These are phyloP conservation scores for Biancaea sappan DNA, from an alignment of 306 rosid genomes.

Conservation along the genomic window DNA sequence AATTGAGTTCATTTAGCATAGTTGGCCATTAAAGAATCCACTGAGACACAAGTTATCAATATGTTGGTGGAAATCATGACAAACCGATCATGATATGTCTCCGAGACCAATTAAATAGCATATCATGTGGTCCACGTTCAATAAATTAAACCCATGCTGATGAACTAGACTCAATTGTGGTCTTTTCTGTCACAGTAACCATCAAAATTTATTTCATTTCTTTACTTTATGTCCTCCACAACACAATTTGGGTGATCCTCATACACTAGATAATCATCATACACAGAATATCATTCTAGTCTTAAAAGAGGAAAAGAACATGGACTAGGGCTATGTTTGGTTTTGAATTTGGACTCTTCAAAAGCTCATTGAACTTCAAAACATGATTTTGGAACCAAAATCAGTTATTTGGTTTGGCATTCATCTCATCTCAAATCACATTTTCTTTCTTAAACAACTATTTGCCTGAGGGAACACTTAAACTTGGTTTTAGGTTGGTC, in stretches of 20 bases:
- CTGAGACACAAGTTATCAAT: constrained; percentile 68
- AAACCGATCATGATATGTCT: constrained; percentile 62
- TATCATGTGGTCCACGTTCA: constrained; percentile 58
- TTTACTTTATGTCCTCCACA: constrained; percentile 46
- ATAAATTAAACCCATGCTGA: constrained; percentile 42
- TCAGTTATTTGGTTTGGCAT: no score
- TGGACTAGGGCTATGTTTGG: no score
- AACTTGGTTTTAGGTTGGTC: no score
- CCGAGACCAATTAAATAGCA: constrained; percentile 65
- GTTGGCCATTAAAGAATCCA: constrained; percentile 67
- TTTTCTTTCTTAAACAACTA: no score
- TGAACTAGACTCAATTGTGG: constrained; percentile 46
- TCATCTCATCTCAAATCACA: no score
- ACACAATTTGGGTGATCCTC: no score
- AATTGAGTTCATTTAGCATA: constrained; percentile 44
- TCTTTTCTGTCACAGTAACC: constrained; percentile 41
- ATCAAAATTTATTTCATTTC: constrained; percentile 30
- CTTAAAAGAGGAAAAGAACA: constrained; percentile 24
- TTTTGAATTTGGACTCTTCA: no score
- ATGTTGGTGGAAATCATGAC: constrained; percentile 76
- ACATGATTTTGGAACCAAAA: no score
- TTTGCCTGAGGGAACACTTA: no score
- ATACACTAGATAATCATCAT: constrained; percentile 12
- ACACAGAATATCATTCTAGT: constrained; percentile 29
- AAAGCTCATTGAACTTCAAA: no score